phyloP scores from a whole-genome alignment of 129 eudicot species.

The Arctium lappa region DNA sequence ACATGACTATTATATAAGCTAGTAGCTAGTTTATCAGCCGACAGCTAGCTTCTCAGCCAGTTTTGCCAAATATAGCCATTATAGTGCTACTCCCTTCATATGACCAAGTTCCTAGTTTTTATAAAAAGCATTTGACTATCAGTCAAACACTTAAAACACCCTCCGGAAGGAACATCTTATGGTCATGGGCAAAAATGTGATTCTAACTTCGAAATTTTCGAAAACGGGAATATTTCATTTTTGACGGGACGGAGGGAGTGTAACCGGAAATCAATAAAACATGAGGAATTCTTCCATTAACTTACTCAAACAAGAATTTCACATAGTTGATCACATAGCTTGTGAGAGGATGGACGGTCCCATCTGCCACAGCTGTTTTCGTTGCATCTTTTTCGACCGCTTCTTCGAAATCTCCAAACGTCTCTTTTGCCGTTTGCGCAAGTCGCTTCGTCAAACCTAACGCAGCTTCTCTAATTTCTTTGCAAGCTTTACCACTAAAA shows the following conservation, averaged over 20 bases:
- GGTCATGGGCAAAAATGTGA: neutral
- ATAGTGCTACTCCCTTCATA: neutral
- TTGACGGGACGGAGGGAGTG: neutral
- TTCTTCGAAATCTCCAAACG: constrained; percentile 96
- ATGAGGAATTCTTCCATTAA: neutral
- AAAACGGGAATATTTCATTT: neutral
- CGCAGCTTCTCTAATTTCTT: constrained; percentile 80
- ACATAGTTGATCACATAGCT: constrained; percentile 98
- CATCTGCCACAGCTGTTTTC: constrained; percentile 89
- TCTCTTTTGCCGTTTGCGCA: constrained; percentile 93
- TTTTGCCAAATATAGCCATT: no score
- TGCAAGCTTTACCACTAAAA: constrained; percentile 83
- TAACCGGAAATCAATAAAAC: neutral
- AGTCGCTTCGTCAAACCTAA: constrained; percentile 87
- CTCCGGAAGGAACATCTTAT: neutral
- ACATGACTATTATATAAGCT: no score
- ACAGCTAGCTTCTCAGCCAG: no score
- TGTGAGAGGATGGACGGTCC: constrained; percentile 97
- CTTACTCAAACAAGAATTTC: constrained; percentile 97
- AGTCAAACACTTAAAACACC: neutral
- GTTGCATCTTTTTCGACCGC: constrained; percentile 99
- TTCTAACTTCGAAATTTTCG: neutral
- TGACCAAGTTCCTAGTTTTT: neutral
- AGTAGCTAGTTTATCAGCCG: no score
- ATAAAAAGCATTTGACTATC: neutral